Evolutionary conservation across 352 stramenopile species (phyloP).

Genomic region (Globisporangium mamillatum): DNA sequence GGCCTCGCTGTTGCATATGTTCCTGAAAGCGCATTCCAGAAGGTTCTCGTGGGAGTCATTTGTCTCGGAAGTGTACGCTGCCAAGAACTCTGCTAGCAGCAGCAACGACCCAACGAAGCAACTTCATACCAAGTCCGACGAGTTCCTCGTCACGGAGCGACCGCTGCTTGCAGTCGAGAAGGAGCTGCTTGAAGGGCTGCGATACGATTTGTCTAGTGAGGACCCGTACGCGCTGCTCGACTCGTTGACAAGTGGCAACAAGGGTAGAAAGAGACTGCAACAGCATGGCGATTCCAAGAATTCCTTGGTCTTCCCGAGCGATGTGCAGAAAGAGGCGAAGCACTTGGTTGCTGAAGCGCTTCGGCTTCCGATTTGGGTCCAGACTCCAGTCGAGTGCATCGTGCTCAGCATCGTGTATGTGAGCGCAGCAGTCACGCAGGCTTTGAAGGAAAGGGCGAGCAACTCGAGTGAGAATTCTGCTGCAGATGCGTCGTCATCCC

Average conservation of each 20-base stretch:
- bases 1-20: conserved; percentile 69
- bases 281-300: conserved; percentile 12
- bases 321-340: conserved; percentile 69
- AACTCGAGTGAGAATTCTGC: not conserved
- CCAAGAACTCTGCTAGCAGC: conserved; percentile 32
- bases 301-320: conserved; percentile 24
- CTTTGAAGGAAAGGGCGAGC: conserved; percentile 21
- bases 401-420: conserved; percentile 71
- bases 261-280: conserved; percentile 32
- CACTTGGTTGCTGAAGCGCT: conserved; percentile 56
- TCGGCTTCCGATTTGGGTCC: conserved; percentile 60
- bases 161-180: conserved; percentile 61
- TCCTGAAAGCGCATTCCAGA: conserved; percentile 68
- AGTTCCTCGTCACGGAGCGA: conserved; percentile 50
- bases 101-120: conserved; percentile 20
- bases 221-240: conserved; percentile 74
- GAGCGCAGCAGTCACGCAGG: conserved; percentile 48
- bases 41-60: conserved; percentile 60
- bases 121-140: conserved; percentile 30
- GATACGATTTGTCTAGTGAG: conserved; percentile 70
- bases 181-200: conserved; percentile 67
- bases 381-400: conserved; percentile 57
- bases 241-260: conserved; percentile 48
- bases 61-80: conserved; percentile 69
- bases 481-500: conserved; percentile 1